phyloP scores from a whole-genome alignment of 768 basidiomycete genomes.

The Agrocybe pediades region DNA sequence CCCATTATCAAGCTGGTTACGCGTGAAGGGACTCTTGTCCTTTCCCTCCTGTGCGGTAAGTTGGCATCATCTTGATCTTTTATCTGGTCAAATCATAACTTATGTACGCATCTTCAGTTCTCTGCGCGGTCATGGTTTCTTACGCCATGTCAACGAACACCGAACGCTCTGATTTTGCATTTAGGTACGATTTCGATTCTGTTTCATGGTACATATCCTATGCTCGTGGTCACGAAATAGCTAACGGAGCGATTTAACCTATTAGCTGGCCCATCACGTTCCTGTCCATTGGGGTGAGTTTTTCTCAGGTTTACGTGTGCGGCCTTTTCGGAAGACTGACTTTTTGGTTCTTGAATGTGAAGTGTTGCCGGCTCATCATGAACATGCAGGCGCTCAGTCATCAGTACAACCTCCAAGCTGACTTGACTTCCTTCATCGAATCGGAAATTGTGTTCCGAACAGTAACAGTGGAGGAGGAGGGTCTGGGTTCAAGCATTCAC shows the following conservation, averaged over 20 bases:
- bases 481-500: too few species aligned
- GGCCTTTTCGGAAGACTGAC: too few species aligned
- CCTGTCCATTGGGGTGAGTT: conserved; percentile 6
- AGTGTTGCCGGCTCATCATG: conserved; percentile 11
- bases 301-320: not conserved
- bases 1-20: conserved; percentile 11
- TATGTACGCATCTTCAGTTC: too few species aligned
- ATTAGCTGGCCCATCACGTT: conserved; percentile 8
- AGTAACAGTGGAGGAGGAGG: too few species aligned
- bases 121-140: conserved; percentile 8
- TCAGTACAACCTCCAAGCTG: too few species aligned
- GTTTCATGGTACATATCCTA: not conserved
- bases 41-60: conserved; percentile 10
- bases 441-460: too few species aligned
- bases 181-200: conserved; percentile 4
- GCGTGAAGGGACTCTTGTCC: conserved; percentile 9
- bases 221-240: not conserved
- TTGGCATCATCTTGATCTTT: not conserved
- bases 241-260: too few species aligned
- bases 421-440: too few species aligned
- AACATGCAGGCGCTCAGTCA: too few species aligned
- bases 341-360: not conserved
- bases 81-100: not conserved
- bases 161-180: conserved; percentile 5
- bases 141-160: conserved; percentile 5